Evolutionary conservation across 805 yeast genomes (phyloP).

Genomic region (Brettanomyces naardenensis): DNA sequence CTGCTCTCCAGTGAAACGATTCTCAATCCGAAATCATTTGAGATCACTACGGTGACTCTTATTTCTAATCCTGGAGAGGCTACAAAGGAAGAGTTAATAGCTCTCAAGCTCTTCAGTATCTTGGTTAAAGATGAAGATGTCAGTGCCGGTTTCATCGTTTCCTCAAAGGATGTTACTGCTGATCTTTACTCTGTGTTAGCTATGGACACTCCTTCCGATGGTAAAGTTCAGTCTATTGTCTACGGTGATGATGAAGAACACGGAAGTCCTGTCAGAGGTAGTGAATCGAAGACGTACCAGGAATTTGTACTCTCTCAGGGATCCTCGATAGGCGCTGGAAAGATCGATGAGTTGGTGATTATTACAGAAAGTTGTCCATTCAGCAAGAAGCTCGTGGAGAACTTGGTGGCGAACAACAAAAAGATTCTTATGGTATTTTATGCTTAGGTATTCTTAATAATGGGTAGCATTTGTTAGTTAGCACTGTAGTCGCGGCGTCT

Average conservation of each 20-base stretch:
- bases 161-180: not conserved
- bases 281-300: slow-evolving; percentile 2
- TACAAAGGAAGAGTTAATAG: slow-evolving; percentile 14
- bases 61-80: slow-evolving; percentile 12
- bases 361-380: slow-evolving; percentile 10
- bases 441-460: not conserved
- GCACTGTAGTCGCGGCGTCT: no score
- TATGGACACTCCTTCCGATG: slow-evolving; percentile 2
- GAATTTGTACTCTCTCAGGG: slow-evolving; percentile 6
- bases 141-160: slow-evolving; percentile 4
- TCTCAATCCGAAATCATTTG: slow-evolving; percentile 21
- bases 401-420: slow-evolving; percentile 14
- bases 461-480: not conserved
- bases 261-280: no score
- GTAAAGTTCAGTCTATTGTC: slow-evolving; percentile 3
- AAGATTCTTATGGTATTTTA: slow-evolving; percentile 20
- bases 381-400: slow-evolving; percentile 8
- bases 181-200: not conserved
- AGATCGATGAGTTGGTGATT: slow-evolving; percentile 17
- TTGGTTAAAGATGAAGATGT: slow-evolving; percentile 16
- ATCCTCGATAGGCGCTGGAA: slow-evolving; percentile 1
- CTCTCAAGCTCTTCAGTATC: slow-evolving; percentile 17
- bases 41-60: slow-evolving; percentile 17
- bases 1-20: slow-evolving; percentile 19
- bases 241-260: not conserved